These are phyloP conservation scores for Spinacia oleracea DNA, from an alignment of 179 eudicot genomes.

Conservation along the genomic window DNA sequence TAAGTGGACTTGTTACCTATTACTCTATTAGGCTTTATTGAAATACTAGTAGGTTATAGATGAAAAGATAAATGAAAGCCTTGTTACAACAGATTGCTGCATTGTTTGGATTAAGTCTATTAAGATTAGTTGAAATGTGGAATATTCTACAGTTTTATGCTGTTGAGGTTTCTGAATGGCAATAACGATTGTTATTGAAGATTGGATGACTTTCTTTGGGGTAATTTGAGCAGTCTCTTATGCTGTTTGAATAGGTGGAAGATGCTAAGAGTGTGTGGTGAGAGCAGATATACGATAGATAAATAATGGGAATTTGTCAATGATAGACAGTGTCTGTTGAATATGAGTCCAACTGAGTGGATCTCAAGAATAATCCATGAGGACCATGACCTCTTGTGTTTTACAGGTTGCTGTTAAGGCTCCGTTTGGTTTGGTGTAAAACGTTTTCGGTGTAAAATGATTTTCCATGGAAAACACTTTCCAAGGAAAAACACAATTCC, in stretches of 20 bases:
- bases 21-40: neutral
- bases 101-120: too few relatives aligned
- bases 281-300: neutral
- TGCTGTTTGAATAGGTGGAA: neutral
- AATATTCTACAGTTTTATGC: neutral
- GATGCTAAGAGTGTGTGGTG: neutral
- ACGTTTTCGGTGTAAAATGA: neutral
- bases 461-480: neutral
- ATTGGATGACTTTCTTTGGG: neutral
- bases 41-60: neutral
- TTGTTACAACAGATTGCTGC: neutral
- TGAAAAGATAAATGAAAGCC: neutral
- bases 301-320: neutral
- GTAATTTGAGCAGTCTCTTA: neutral
- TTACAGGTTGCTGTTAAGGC: neutral
- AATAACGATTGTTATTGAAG: neutral
- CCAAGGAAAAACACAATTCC: too few relatives aligned
- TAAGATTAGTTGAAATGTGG: too few relatives aligned
- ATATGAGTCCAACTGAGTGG: neutral
- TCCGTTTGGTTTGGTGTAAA: too few relatives aligned
- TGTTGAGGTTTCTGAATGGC: slow-evolving; percentile 5
- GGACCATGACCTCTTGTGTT: neutral
- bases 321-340: too few relatives aligned
- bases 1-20: neutral
- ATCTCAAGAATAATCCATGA: neutral